phyloP scores from a whole-genome alignment of 495 filamentous ascomycete species.

The Annulohypoxylon stygium region DNA sequence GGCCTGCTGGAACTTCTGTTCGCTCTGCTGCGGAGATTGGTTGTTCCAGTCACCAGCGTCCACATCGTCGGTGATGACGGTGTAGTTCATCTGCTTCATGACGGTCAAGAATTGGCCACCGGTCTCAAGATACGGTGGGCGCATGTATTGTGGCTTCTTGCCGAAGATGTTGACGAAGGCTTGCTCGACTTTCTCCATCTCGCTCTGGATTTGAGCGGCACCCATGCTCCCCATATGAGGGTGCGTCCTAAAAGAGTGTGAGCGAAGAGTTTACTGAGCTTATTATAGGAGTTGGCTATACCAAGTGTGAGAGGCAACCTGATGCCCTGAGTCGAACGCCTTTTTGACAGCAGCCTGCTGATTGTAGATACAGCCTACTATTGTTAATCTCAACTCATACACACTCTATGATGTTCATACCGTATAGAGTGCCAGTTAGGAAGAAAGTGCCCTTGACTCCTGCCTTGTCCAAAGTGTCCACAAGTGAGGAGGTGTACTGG shows the following conservation, averaged over 20 bases:
- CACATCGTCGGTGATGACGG: constrained; percentile 68
- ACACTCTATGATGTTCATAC: constrained; percentile 1
- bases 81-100: constrained; percentile 64
- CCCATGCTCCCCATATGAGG: constrained; percentile 59
- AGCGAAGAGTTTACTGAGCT: background rate
- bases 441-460: constrained; percentile 67
- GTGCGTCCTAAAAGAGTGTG: constrained; percentile 56
- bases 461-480: constrained; percentile 51
- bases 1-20: constrained; percentile 59
- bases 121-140: constrained; percentile 65
- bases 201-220: constrained; percentile 55
- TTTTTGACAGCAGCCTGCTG: constrained; percentile 62
- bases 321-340: constrained; percentile 63
- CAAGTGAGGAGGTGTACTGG: constrained; percentile 52
- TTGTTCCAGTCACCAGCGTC: constrained; percentile 69
- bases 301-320: constrained; percentile 67
- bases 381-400: background rate
- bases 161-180: constrained; percentile 67
- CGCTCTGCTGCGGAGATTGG: constrained; percentile 57
- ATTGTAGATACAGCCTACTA: constrained; percentile 65
- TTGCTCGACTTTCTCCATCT: constrained; percentile 65
- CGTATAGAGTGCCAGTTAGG: constrained; percentile 67
- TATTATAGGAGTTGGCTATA: constrained; percentile 22
- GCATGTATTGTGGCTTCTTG: constrained; percentile 66
- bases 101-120: constrained; percentile 58